Conservation (phyloP, 169 alveolate species). For the Cyclospora cayetanensis region DNA sequence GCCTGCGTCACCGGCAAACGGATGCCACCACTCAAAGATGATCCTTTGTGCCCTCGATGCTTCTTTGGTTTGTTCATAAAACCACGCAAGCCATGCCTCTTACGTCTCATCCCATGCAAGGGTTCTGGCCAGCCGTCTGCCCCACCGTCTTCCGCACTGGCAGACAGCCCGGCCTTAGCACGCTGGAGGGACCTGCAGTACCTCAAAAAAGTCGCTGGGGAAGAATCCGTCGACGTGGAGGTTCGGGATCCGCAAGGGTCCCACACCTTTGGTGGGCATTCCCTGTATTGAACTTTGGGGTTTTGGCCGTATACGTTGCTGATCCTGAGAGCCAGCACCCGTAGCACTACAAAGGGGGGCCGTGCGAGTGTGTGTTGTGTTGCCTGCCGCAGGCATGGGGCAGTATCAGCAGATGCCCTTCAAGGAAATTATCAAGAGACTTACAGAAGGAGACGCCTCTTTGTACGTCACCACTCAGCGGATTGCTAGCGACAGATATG, state of each 20-base stretch:
- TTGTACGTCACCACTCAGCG: constrained; percentile 65
- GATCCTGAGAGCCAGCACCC: background rate
- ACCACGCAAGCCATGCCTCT: background rate
- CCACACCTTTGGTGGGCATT: constrained; percentile 32
- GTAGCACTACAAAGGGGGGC: background rate
- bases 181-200: background rate
- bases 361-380: too few relatives aligned
- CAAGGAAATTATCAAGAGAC: constrained; percentile 12
- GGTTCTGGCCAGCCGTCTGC: background rate
- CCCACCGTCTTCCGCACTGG: background rate
- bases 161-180: background rate
- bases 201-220: background rate
- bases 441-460: constrained; percentile 23
- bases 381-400: constrained; percentile 45
- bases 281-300: too few relatives aligned
- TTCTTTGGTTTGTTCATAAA: background rate
- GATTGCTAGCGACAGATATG: constrained; percentile 11
- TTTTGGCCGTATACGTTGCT: background rate
- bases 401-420: constrained; percentile 27
- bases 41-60: background rate
- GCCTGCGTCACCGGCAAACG: background rate
- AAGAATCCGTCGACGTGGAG: constrained; percentile 15
- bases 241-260: background rate
- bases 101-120: background rate
- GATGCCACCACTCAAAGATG: background rate